Conservation (phyloP, 495 filamentous ascomycete genomes). For the Penicillium longicatenatum region DNA sequence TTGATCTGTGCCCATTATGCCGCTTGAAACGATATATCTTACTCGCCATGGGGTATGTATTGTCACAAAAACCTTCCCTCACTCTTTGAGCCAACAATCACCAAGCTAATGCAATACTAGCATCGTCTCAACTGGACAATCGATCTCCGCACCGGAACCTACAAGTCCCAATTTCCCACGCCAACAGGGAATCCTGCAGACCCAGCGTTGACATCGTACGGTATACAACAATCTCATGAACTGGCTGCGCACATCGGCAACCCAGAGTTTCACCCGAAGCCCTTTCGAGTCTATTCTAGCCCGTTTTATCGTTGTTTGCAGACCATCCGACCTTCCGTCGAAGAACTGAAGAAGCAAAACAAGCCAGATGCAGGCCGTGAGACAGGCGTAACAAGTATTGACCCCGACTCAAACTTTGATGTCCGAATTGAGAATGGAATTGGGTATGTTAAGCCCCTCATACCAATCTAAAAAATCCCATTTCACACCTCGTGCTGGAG, state of each 20-base stretch:
- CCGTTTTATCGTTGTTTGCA: constrained; percentile 94
- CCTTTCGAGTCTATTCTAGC: constrained; percentile 70
- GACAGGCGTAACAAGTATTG: constrained; percentile 17
- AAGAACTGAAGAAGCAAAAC: constrained; percentile 46
- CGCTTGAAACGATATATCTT: constrained; percentile 80
- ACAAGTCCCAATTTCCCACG: constrained; percentile 64
- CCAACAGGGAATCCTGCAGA: constrained; percentile 87
- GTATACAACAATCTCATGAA: constrained; percentile 80
- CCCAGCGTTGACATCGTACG: constrained; percentile 82
- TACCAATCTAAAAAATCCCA: background rate
- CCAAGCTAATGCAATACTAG: constrained; percentile 42
- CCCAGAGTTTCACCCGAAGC: constrained; percentile 64
- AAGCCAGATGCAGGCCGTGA: background rate
- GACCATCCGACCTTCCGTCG: constrained; percentile 73
- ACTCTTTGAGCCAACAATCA: constrained; percentile 17
- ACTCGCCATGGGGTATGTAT: constrained; percentile 79
- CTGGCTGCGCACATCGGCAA: constrained; percentile 65
- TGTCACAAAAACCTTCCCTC: background rate
- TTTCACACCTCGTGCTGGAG: background rate
- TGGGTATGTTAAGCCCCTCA: constrained; percentile 49
- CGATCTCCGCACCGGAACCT: constrained; percentile 73
- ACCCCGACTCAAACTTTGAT: constrained; percentile 34
- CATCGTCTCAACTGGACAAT: constrained; percentile 90
- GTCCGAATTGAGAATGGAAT: constrained; percentile 75
- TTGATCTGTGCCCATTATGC: constrained; percentile 31